Base-by-base conservation (phyloP, 192 early-diverging fungal genomes). In the Backusella macrospora region DNA sequence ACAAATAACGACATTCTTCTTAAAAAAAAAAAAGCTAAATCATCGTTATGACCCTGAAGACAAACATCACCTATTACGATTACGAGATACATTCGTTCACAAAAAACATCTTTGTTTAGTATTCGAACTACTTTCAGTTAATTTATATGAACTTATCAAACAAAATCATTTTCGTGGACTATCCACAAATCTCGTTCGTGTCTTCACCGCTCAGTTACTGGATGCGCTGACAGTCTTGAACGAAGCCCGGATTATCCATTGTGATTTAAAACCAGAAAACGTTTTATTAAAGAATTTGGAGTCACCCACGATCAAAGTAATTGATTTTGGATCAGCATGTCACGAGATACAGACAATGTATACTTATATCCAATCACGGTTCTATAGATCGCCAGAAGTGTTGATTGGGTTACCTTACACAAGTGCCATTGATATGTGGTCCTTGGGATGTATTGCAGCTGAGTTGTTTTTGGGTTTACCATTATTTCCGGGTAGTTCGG, bases 281-380 rank as follows among this genome's bases (percentile, higher is more conserved):
- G 94, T 98, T 44, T 76, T 99, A 75, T 86, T 99, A 40, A 93
- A 92, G 82, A 91, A 89, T 67, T 83, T 95, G 70, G 93, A 96
- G 75, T 93, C 93, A 62, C 95, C 98, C 4, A 89, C 90, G 3
- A 93, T 99, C 80, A 99, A 99, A 79, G 94, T 99, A 15, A 99
- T 99, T 70, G 98, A 99, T 85, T 97, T 98, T 86, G 98, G 98
- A n/a, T 96, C 94, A 5, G 96, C 98, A 4, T 98, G 96, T 76
- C 92, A 96, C 70, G 96, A 96, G 76, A 91, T 92, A 73, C 93
- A 96, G 74, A 98, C 96, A 0, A 92, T 94, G 34, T 98, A 98
- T 76, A 97, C 96, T 14, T 99, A 99, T 82, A 99, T 99, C 71
- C 96, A 98, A 80, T 98, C 96, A 4, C 88, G 98, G 26, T 99